Percentiles rank a stretch among this genome's conserved stretches.
Evolutionary conservation across 257 asterid species (phyloP).

Genomic region (Paulownia fortunei): DNA sequence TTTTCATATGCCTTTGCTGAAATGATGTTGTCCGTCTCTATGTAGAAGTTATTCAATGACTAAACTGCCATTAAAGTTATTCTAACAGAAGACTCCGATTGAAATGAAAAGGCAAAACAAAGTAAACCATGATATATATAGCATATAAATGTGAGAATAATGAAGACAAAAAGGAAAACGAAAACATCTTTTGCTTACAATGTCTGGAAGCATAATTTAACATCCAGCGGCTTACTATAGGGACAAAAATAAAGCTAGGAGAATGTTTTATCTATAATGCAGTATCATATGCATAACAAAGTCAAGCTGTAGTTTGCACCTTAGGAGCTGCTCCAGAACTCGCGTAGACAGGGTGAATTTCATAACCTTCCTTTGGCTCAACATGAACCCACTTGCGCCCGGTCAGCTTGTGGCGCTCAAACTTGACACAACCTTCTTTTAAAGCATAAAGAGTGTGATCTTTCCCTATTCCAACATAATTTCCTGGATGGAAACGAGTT

Average conservation of each 20-base stretch:
- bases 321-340: constrained; percentile 42
- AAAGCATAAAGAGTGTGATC: constrained; percentile 92
- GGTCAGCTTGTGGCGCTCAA: constrained; percentile 74
- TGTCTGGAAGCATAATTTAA: neutral
- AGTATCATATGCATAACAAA: neutral
- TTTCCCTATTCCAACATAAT: constrained; percentile 83
- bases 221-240: neutral
- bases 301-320: constrained; percentile 55
- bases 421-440: constrained; percentile 85
- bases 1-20: neutral
- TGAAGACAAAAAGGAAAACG: too few species aligned
- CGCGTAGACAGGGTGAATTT: constrained; percentile 71
- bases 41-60: too few species aligned
- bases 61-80: too few species aligned
- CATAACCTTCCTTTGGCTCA: constrained; percentile 85
- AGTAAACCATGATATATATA: too few species aligned
- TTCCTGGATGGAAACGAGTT: constrained; percentile 90
- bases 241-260: neutral
- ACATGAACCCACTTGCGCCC: constrained; percentile 97
- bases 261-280: neutral
- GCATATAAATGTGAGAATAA: too few species aligned
- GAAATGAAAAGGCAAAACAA: too few species aligned
- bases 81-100: too few species aligned
- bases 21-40: too few species aligned
- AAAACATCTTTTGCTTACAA: neutral